Conservation (phyloP, 2,329 filamentous ascomycete genomes). For the Fusarium papillatum region DNA sequence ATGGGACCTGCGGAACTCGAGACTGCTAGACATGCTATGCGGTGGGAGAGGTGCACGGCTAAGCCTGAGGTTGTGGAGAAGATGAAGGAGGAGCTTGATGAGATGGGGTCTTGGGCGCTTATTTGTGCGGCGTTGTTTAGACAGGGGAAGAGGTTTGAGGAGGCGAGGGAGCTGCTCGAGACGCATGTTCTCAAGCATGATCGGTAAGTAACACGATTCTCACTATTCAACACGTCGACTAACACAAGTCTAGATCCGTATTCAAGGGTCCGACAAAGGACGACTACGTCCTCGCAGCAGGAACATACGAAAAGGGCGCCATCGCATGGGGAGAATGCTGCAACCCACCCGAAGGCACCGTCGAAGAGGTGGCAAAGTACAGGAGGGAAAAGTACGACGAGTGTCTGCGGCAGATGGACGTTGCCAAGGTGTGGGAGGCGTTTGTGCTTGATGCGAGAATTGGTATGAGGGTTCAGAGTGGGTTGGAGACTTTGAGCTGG, state of each 20-base stretch:
- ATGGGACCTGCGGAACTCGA: slow-evolving; percentile 79
- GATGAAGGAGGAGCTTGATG: slow-evolving; percentile 68
- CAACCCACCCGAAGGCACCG: slow-evolving; percentile 49
- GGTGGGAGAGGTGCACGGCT: slow-evolving; percentile 73
- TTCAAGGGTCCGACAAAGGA: slow-evolving; percentile 75
- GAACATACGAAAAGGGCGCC: slow-evolving; percentile 89
- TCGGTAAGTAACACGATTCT: slow-evolving; percentile 56
- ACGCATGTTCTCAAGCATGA: slow-evolving; percentile 76
- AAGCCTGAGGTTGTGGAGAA: slow-evolving; percentile 54
- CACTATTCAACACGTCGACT: not conserved
- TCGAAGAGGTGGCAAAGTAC: slow-evolving; percentile 51
- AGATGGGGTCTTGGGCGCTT: slow-evolving; percentile 75
- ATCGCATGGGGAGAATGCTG: slow-evolving; percentile 81
- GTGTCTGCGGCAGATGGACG: slow-evolving; percentile 75
- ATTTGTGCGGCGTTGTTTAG: slow-evolving; percentile 76
- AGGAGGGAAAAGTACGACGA: slow-evolving; percentile 66
- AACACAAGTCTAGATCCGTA: slow-evolving; percentile 51
- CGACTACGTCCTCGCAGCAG: slow-evolving; percentile 80
- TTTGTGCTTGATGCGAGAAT: slow-evolving; percentile 83
- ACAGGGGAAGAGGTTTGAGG: slow-evolving; percentile 70
- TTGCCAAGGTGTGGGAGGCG: slow-evolving; percentile 77
- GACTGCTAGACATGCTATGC: slow-evolving; percentile 71
- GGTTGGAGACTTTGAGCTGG: slow-evolving; percentile 74
- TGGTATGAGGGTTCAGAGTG: slow-evolving; percentile 80
- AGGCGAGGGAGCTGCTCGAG: slow-evolving; percentile 76